Evolutionary conservation across 208 protist species (phyloP).

Genomic region (Leishmania tropica): DNA sequence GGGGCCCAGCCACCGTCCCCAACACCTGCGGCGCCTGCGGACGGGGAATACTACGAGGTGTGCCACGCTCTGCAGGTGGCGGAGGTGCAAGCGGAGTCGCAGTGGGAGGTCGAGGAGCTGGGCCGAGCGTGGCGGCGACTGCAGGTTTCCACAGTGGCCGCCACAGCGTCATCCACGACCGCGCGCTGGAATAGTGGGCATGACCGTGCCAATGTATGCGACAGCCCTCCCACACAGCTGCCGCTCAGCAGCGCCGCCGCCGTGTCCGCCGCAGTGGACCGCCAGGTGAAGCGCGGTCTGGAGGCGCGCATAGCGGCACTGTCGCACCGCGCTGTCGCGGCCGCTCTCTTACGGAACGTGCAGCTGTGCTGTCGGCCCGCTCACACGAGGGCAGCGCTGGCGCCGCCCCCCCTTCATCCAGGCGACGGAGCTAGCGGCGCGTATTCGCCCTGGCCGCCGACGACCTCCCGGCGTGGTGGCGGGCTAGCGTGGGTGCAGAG

Average conservation of each 20-base stretch:
- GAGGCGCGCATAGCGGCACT: slow-evolving; percentile 18
- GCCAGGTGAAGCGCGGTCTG: slow-evolving; percentile 16
- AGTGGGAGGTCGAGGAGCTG: slow-evolving; percentile 32
- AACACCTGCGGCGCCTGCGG: background rate
- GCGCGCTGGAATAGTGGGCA: background rate
- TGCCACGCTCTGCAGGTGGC: slow-evolving; percentile 31
- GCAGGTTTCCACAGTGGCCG: background rate
- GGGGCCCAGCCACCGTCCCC: too few relatives aligned
- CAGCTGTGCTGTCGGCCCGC: background rate
- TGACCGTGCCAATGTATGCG: too few relatives aligned
- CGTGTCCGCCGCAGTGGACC: slow-evolving; percentile 17
- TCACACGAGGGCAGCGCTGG: background rate
- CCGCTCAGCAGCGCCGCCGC: slow-evolving; percentile 18
- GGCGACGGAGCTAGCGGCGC: background rate
- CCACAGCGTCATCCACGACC: background rate
- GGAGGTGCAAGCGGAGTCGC: slow-evolving; percentile 23
- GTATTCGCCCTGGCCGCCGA: background rate
- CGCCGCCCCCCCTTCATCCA: background rate
- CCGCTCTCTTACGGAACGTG: background rate
- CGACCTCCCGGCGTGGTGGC: background rate
- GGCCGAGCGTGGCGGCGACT: slow-evolving; percentile 2
- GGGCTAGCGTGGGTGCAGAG: slow-evolving; percentile 30
- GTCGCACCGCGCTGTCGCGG: slow-evolving; percentile 14
- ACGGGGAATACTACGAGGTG: slow-evolving; percentile 27
- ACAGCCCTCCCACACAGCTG: background rate